Evolutionary conservation across 2,329 filamentous ascomycete species (phyloP), one percentile per base, ranked within the genome.

Genomic region (Alternaria hordeiaustralica): DNA sequence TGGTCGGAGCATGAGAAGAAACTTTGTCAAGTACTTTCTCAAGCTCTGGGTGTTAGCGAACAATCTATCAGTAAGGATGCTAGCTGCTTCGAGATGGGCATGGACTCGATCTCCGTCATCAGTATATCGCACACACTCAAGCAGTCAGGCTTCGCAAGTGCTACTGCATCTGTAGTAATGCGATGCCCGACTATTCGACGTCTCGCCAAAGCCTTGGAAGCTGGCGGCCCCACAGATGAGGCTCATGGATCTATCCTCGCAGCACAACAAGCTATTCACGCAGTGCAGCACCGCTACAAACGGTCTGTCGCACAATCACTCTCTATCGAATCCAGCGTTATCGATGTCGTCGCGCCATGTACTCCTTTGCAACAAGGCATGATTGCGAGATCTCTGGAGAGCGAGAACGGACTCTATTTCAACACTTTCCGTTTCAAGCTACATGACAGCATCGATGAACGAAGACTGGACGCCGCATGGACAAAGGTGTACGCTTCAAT

Each of bases 341-440:
- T 97, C 10, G 91, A 96, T 73, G 87, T 88, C 61, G 87, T 97
- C 55, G 88, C 88, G 0, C 94, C 94, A 5, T 97, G 94, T 75
- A 96, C 94, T 1, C 87, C 94, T 0, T 82, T 97, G 1, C 94
- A 97, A 73, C 89, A 95, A 75, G 94, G 94, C 0, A 95, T 97
- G 83, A 88, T 97, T 54, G 90, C 91, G 6, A 87, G 89, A 53
- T 90, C 89, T 23, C 76, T 91, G 41, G 86, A 88, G 10, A 88
- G 82, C 18, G 80, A 84, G 0, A 76, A 82, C 0, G 83, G 85
- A 0, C 80, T 91, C 0, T 97, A 97, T 75, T 96, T 95, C 78
- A 94, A 94, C 60, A 84, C 85, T 0, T 97, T 97, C 73, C 80
- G 79, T 0, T 88, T 95, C 46, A 70, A 81, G 1, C 78, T 97